Conservation (phyloP, 306 rosid genomes). For the Inga leiocalycina region DNA sequence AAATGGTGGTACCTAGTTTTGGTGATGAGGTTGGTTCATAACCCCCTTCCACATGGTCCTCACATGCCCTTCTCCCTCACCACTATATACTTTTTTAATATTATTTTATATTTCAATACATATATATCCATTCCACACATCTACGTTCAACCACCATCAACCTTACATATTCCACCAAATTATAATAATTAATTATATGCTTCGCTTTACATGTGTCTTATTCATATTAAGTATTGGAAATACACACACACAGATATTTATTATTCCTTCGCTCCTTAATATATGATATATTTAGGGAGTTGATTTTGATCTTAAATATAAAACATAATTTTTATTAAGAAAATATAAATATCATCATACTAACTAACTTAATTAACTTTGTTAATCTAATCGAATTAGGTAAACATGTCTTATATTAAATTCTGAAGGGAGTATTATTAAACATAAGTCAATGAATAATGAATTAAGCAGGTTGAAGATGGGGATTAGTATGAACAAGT, state of each 20-base stretch:
- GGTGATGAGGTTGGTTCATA: background rate
- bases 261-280: no score
- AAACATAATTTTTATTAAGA: no score
- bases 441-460: no score
- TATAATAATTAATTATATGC: no score
- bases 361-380: no score
- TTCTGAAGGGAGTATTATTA: no score
- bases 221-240: background rate
- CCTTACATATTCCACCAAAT: background rate
- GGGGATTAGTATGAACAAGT: background rate
- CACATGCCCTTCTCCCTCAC: background rate
- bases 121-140: constrained; percentile 20
- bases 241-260: no score
- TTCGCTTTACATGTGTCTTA: background rate
- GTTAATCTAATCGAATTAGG: no score
- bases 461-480: background rate
- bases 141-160: background rate
- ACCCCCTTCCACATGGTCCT: constrained; percentile 4
- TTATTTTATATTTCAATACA: background rate
- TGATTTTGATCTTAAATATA: no score
- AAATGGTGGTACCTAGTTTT: background rate
- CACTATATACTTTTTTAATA: background rate
- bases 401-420: no score
- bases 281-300: no score
- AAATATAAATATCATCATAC: no score